Percentiles rank a stretch among this genome's conserved stretches.
These are phyloP conservation scores for Spongiforma sp. DNA, from an alignment of 1,284 basidiomycete species.

Conservation along the genomic window DNA sequence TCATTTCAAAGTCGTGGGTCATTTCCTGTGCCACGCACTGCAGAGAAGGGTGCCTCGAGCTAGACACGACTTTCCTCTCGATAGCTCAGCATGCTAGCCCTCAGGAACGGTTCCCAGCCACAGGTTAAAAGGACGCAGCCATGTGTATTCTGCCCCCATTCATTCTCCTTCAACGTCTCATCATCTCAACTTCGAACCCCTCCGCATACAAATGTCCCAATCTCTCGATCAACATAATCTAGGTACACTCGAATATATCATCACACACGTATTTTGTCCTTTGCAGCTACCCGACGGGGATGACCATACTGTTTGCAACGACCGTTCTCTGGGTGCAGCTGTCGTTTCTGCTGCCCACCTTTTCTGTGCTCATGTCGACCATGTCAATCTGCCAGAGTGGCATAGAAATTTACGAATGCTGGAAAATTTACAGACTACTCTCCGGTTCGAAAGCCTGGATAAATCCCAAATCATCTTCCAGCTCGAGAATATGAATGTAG, in stretches of 20 bases:
- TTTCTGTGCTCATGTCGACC: background rate
- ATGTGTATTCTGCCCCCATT: too few species aligned
- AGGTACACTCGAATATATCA: constrained; percentile 12
- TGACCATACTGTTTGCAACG: constrained; percentile 13
- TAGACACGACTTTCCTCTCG: too few species aligned
- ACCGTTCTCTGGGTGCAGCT: constrained; percentile 2
- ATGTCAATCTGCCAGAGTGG: background rate
- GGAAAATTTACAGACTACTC: background rate
- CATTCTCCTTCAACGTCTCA: too few species aligned
- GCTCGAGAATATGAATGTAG: background rate
- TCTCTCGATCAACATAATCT: too few species aligned
- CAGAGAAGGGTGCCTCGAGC: too few species aligned
- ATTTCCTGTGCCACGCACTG: too few species aligned
- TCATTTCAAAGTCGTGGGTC: too few species aligned
- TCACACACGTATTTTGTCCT: constrained; percentile 28
- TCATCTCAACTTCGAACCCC: background rate
- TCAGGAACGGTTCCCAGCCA: too few species aligned
- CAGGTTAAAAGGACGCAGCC: too few species aligned
- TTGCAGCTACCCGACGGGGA: constrained; percentile 19
- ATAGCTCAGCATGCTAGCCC: too few species aligned
- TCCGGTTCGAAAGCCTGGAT: background rate
- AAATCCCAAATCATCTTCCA: background rate
- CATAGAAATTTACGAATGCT: background rate
- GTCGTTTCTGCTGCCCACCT: background rate
- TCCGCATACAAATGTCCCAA: background rate